These are phyloP conservation scores for Fagus sylvatica DNA, from an alignment of 306 rosid species.

Conservation along the genomic window DNA sequence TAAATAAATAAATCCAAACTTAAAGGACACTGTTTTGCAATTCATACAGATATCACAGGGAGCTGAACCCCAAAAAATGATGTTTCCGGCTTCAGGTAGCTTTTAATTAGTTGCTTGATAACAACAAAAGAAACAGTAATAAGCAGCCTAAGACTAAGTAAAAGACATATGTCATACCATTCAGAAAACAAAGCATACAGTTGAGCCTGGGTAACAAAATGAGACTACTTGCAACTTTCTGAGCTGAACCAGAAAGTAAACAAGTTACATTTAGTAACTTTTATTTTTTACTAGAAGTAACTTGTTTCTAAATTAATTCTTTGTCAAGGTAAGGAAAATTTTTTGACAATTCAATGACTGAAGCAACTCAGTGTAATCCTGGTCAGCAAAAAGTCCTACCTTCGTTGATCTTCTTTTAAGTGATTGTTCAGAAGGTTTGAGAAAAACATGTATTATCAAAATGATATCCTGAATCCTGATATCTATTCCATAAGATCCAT, in stretches of 20 bases:
- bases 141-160: not conserved
- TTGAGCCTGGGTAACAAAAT: not conserved
- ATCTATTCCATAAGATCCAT: not conserved
- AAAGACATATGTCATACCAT: not conserved
- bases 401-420: not conserved
- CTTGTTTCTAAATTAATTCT: too few species aligned
- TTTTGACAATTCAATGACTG: not conserved
- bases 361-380: not conserved
- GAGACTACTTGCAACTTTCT: not conserved
- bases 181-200: not conserved
- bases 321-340: not conserved
- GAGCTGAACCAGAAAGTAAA: not conserved
- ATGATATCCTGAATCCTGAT: too few species aligned
- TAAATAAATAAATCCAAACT: conserved; percentile 2
- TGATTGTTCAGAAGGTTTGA: not conserved
- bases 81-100: conserved; percentile 4
- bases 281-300: too few species aligned
- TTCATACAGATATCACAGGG: not conserved
- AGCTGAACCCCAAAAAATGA: conserved; percentile 21
- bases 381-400: not conserved
- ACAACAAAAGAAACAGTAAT: conserved; percentile 2
- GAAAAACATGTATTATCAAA: not conserved
- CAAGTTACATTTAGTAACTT: not conserved
- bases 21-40: conserved; percentile 15
- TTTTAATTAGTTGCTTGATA: conserved; percentile 5